Percentiles rank a stretch among this genome's conserved stretches.
Conservation (phyloP, 306 rosid genomes). For the Pyrus bretschneideri region DNA sequence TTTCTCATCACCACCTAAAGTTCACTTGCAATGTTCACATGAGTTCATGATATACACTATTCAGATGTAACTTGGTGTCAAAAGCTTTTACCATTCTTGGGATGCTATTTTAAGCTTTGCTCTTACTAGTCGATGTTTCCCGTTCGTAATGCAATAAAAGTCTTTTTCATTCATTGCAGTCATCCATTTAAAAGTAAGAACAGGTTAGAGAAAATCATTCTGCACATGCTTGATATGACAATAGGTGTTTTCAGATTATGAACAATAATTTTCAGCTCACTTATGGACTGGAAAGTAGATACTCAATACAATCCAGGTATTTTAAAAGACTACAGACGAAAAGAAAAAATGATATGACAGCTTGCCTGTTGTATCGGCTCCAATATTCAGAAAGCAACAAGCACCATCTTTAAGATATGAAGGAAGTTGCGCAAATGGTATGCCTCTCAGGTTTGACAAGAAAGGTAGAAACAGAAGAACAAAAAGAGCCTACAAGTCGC, state of each 20-base stretch:
- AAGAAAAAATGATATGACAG: neutral
- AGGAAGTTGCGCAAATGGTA: slow-evolving; percentile 64
- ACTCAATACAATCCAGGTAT: neutral
- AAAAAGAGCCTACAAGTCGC: slow-evolving; percentile 60
- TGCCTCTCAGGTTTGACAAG: slow-evolving; percentile 67
- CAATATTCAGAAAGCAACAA: slow-evolving; percentile 73
- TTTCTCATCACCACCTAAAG: neutral
- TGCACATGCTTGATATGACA: neutral
- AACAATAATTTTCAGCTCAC: neutral
- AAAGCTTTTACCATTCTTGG: neutral
- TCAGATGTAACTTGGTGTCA: neutral
- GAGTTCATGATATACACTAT: neutral
- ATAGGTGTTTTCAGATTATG: neutral
- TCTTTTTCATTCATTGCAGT: neutral
- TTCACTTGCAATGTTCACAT: neutral
- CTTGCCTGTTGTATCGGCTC: slow-evolving; percentile 51
- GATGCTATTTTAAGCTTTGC: neutral
- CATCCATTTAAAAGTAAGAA: neutral
- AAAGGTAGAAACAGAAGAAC: slow-evolving; percentile 66
- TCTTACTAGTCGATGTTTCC: neutral
- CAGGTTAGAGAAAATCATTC: neutral
- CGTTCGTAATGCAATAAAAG: too few species aligned
- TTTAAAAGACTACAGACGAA: neutral
- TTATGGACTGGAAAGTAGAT: neutral
- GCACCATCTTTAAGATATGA: slow-evolving; percentile 68